Conservation (phyloP, 176 grass and related monocot species). For the Lolium rigidum region DNA sequence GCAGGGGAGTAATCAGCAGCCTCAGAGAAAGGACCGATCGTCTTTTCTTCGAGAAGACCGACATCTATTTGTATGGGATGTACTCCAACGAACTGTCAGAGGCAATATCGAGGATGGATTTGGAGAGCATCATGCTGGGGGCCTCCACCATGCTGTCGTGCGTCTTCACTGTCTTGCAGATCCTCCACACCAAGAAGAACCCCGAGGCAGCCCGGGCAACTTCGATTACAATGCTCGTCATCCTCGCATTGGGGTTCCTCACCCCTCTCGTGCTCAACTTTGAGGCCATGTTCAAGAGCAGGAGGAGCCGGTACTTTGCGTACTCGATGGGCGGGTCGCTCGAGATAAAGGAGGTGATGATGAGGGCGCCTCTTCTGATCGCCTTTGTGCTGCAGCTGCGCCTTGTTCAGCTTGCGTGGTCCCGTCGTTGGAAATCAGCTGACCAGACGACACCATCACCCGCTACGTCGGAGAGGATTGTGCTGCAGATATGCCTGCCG, state of each 20-base stretch:
- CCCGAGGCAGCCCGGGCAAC: background rate
- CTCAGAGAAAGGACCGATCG: constrained; percentile 50
- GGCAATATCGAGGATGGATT: constrained; percentile 44
- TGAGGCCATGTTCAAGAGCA: constrained; percentile 18
- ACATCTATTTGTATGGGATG: constrained; percentile 19
- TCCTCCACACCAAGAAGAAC: constrained; percentile 41
- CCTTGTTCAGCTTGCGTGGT: constrained; percentile 12
- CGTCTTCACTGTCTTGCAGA: constrained; percentile 50
- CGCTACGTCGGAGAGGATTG: background rate
- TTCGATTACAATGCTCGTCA: background rate
- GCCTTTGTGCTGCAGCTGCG: constrained; percentile 21
- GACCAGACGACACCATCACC: background rate
- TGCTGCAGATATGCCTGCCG: constrained; percentile 21
- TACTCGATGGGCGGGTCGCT: constrained; percentile 23
- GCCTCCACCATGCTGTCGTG: constrained; percentile 57
- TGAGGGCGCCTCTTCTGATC: background rate
- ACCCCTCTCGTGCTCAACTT: constrained; percentile 24
- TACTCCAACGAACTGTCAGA: background rate
- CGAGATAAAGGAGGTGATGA: constrained; percentile 36
- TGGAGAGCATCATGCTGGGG: constrained; percentile 45
- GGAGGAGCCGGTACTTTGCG: background rate
- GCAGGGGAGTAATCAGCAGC: constrained; percentile 62
- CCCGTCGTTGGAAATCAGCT: background rate
- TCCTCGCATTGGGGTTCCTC: background rate
- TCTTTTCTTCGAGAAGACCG: constrained; percentile 55